A percentile compares a stretch with the other conserved stretches of the same genome.
Evolutionary conservation across 257 asterid genomes (phyloP).

Genomic region (Thymus mandschuricus): DNA sequence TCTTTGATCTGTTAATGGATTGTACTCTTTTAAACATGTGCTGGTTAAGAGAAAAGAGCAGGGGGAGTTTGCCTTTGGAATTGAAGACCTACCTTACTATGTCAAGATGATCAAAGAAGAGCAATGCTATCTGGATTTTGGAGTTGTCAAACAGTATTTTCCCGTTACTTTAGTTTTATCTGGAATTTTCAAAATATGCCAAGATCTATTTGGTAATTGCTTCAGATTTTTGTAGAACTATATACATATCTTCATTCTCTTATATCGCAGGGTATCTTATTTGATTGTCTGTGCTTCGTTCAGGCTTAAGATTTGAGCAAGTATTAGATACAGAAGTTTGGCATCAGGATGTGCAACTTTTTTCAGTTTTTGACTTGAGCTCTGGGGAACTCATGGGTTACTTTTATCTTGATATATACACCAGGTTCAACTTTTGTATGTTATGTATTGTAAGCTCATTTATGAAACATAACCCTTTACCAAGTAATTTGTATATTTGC

Average conservation of each 20-base stretch:
- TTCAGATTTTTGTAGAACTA: slow-evolving; percentile 7
- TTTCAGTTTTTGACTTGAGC: slow-evolving; percentile 78
- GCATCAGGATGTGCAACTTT: slow-evolving; percentile 83
- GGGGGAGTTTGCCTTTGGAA: slow-evolving; percentile 78
- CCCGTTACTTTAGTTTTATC: slow-evolving; percentile 80
- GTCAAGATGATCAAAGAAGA: slow-evolving; percentile 69
- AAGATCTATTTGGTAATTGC: slow-evolving; percentile 86
- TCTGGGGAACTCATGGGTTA: slow-evolving; percentile 84
- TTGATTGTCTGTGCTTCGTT: slow-evolving; percentile 25
- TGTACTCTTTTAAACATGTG: slow-evolving; percentile 28
- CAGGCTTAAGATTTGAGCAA: slow-evolving; percentile 87
- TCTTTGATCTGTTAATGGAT: slow-evolving; percentile 15
- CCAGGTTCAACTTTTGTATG: slow-evolving; percentile 52
- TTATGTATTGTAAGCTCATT: slow-evolving; percentile 6
- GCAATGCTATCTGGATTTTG: slow-evolving; percentile 73
- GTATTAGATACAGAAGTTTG: slow-evolving; percentile 72
- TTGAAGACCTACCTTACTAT: slow-evolving; percentile 84
- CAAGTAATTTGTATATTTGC: slow-evolving; percentile 32
- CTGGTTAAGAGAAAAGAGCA: slow-evolving; percentile 75
- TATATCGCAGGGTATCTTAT: slow-evolving; percentile 24
- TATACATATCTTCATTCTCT: slow-evolving; percentile 13
- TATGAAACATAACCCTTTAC: slow-evolving; percentile 15
- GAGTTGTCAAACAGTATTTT: slow-evolving; percentile 78
- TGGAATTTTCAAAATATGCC: slow-evolving; percentile 93
- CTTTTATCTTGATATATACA: slow-evolving; percentile 81